Base-by-base conservation (phyloP, 2,329 filamentous ascomycete genomes). In the Akanthomyces uredinophilus region DNA sequence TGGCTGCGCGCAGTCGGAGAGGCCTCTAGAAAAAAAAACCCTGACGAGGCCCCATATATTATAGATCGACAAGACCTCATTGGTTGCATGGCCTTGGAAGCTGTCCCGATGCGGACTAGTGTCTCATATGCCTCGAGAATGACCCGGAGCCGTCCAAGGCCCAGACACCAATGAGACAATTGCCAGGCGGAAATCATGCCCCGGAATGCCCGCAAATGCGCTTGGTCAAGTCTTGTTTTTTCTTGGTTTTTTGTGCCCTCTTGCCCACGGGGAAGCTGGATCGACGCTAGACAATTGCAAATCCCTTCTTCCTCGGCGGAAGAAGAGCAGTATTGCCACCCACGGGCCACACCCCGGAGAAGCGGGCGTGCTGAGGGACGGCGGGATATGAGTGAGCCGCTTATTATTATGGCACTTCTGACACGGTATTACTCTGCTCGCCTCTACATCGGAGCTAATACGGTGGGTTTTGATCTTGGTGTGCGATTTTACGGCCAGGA, bases 121-220 rank as follows among this genome's bases (percentile, higher is more conserved):
- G 62, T 37, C 29, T 56, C 49, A 27, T 6, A 11, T 16, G 37
- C 20, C 62, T 60, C 62, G 56, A 63, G 56, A 63, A 63, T 63
- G 50, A 54, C 11, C 62, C 62, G 56, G 62, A 63, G 62, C 20
- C 56, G 37, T 53, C 27, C 29, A 47, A 49, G 59, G 29, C 24
- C 22, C 44, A 51, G 35, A 49, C 37, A 27, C 24, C 13, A 39
- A 39, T 39, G 37, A 39, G 37, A 39, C 37, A 39, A 22, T 11
- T 46, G n/a, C 43, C 43, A 46, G 37, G 13, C 3, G n/a, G 24
- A 44, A 22, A 22, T 29, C 44, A 32, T 32, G 29, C 46, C 56
- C 56, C 54, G 55, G 43, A 39, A 58, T 50, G 55, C 22, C 49
- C 57, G 49, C 49, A 53, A 46, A 60, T 22, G 22, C 13, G 20